Evolutionary conservation across 108 stramenopile species (phyloP).

Genomic region (Cafeteria roenbergensis): DNA sequence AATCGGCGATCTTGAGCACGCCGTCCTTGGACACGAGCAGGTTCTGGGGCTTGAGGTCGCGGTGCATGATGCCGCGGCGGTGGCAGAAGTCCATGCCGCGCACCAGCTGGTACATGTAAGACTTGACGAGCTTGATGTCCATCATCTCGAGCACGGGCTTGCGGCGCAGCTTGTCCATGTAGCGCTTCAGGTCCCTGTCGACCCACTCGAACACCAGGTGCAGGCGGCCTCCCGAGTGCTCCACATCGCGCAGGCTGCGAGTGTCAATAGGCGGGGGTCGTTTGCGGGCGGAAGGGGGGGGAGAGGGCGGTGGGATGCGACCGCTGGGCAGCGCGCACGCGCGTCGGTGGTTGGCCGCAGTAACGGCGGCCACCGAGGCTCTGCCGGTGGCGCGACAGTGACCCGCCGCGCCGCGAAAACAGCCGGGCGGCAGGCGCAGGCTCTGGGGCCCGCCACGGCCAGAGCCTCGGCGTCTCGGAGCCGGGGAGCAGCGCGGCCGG

Average conservation of each 20-base stretch:
- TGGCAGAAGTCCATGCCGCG: constrained; percentile 96
- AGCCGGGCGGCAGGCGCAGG: too few species aligned
- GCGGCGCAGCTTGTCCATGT: constrained; percentile 60
- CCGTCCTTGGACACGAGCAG: constrained; percentile 85
- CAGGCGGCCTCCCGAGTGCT: constrained; percentile 81
- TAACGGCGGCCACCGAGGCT: too few species aligned
- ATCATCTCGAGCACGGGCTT: constrained; percentile 2
- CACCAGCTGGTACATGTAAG: constrained; percentile 90
- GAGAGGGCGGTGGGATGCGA: too few species aligned
- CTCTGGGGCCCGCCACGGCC: too few species aligned
- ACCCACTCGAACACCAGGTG: constrained; percentile 97
- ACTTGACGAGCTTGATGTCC: constrained; percentile 17
- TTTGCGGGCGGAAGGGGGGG: too few species aligned
- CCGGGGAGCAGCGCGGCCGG: too few species aligned
- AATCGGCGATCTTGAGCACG: constrained; percentile 87
- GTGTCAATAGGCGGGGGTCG: too few species aligned
- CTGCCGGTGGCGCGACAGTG: too few species aligned
- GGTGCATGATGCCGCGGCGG: constrained; percentile 81
- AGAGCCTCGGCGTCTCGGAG: too few species aligned
- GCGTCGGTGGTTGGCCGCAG: too few species aligned
- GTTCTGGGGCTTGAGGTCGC: constrained; percentile 90
- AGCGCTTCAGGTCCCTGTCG: constrained; percentile 93
- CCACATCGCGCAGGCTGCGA: constrained; percentile 84
- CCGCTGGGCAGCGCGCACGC: too few species aligned
- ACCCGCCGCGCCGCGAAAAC: too few species aligned